A percentile compares a stretch with the other conserved stretches of the same genome.
Evolutionary conservation across 1,284 basidiomycete genomes (phyloP).

Genomic region (Moesziomyces globuligerus): DNA sequence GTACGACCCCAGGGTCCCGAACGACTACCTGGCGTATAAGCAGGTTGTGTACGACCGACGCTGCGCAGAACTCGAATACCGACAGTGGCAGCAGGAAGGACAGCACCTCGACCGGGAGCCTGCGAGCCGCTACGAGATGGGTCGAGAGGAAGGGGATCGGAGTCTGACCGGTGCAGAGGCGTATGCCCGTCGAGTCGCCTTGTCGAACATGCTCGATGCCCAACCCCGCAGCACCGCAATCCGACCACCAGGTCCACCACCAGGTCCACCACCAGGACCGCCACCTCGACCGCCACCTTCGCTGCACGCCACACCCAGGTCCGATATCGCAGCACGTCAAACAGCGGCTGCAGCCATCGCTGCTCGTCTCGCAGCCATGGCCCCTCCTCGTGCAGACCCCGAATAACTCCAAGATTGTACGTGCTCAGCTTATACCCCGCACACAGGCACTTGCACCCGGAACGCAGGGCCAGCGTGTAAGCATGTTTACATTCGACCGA

Average conservation of each 20-base stretch:
- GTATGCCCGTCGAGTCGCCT: conserved; percentile 23
- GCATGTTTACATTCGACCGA: too few species aligned
- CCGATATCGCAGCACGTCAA: conserved; percentile 28
- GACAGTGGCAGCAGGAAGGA: conserved; percentile 14
- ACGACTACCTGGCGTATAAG: conserved; percentile 59
- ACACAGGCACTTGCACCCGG: neutral
- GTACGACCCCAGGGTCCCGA: conserved; percentile 61
- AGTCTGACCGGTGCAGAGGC: conserved; percentile 41
- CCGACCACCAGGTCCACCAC: conserved; percentile 18
- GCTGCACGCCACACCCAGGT: neutral
- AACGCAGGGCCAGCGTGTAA: too few species aligned
- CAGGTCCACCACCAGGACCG: conserved; percentile 34
- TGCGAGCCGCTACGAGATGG: conserved; percentile 8
- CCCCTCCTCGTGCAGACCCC: too few species aligned
- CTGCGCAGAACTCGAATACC: conserved; percentile 17
- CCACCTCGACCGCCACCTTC: conserved; percentile 20
- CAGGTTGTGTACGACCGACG: conserved; percentile 48
- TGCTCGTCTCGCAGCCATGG: conserved; percentile 32
- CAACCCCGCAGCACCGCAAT: conserved; percentile 34
- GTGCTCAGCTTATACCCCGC: conserved; percentile 1
- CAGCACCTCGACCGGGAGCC: too few species aligned
- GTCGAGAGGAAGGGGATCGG: conserved; percentile 11
- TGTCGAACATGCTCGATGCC: conserved; percentile 34
- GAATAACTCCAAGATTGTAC: too few species aligned
- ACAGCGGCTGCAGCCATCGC: conserved; percentile 56